Base-by-base conservation (phyloP, 1,139 yeast species). In the Wickerhamomyces sp. region DNA sequence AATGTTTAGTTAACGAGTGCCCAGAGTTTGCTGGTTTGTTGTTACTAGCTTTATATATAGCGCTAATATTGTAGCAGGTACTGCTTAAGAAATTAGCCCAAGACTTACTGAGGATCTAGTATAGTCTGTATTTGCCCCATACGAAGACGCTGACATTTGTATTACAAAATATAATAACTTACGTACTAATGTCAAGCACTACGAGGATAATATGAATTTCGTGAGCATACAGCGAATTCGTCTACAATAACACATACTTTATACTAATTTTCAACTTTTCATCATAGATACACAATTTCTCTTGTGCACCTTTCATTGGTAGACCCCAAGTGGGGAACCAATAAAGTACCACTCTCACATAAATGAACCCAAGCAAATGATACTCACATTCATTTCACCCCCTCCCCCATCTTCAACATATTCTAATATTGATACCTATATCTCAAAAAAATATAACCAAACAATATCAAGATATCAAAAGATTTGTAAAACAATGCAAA, bases 221-320 rank as follows among this genome's bases (percentile, higher is more conserved):
- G 24, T n/a, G n/a, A n/a, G n/a, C n/a, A n/a, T n/a, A n/a, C n/a
- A n/a, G n/a, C n/a, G n/a, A n/a, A n/a, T n/a, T n/a, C n/a, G n/a
- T n/a, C n/a, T n/a, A n/a, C n/a, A n/a, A n/a, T n/a, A n/a, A 5
- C n/a, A 8, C 18, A 14, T 31, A 4, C 4, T 7, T 22, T 31
- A 31, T 31, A 31, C 34, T 31, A 24, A 32, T 32, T 32, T 32
- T 20, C 22, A 32, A 22, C 25, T 32, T 31, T 30, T 32, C 27
- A 24, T 32, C 35, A 32, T 32, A 32, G 35, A 32, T 32, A 32
- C n/a, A 32, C 35, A 25, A 8, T n/a, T n/a, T n/a, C n/a, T n/a
- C n/a, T n/a, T 16, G 24, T 22, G 20, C 16, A 21, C 15, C 24
- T 22, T 19, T 31, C 21, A 10, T 28, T 30, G 21, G 34, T 32